Evolutionary conservation across 352 stramenopile genomes (phyloP).

Genomic region (Peronosclerospora sorghi): DNA sequence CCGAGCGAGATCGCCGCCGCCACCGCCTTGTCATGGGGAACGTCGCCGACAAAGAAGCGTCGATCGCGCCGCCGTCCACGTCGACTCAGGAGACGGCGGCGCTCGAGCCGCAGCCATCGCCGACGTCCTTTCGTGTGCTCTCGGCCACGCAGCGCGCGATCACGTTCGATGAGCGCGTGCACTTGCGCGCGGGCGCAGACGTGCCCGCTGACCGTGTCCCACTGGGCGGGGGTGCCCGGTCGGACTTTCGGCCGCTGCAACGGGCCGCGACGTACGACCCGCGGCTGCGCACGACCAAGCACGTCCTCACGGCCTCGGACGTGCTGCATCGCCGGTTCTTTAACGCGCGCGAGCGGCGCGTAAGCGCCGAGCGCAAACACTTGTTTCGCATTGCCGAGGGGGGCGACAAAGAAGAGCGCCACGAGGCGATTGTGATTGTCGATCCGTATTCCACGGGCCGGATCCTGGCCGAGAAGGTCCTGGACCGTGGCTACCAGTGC

Average conservation of each 20-base stretch:
- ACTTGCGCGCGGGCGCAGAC: slow-evolving; percentile 23
- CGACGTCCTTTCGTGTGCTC: slow-evolving; percentile 43
- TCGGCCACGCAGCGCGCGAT: slow-evolving; percentile 61
- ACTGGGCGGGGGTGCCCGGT: slow-evolving; percentile 39
- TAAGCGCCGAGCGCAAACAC: slow-evolving; percentile 23
- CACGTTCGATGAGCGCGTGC: slow-evolving; percentile 77
- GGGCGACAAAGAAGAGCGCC: slow-evolving; percentile 15
- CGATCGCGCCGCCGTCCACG: not conserved
- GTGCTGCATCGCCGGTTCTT: slow-evolving; percentile 76
- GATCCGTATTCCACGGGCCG: slow-evolving; percentile 93
- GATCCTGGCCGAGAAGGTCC: slow-evolving; percentile 83
- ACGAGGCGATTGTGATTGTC: slow-evolving; percentile 85
- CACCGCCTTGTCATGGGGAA: not conserved
- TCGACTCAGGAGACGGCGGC: not conserved
- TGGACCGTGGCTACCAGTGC: slow-evolving; percentile 76
- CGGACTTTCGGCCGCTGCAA: slow-evolving; percentile 60
- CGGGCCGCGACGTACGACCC: slow-evolving; percentile 72
- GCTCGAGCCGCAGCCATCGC: not conserved
- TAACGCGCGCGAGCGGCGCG: slow-evolving; percentile 61
- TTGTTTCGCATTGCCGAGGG: slow-evolving; percentile 60
- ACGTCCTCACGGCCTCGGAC: slow-evolving; percentile 59
- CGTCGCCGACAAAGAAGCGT: not conserved
- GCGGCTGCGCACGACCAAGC: slow-evolving; percentile 44
- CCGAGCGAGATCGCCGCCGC: too few species aligned
- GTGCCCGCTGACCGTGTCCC: slow-evolving; percentile 26